These are phyloP conservation scores for Leishmania arabica DNA, from an alignment of 208 protist species.

Conservation along the genomic window DNA sequence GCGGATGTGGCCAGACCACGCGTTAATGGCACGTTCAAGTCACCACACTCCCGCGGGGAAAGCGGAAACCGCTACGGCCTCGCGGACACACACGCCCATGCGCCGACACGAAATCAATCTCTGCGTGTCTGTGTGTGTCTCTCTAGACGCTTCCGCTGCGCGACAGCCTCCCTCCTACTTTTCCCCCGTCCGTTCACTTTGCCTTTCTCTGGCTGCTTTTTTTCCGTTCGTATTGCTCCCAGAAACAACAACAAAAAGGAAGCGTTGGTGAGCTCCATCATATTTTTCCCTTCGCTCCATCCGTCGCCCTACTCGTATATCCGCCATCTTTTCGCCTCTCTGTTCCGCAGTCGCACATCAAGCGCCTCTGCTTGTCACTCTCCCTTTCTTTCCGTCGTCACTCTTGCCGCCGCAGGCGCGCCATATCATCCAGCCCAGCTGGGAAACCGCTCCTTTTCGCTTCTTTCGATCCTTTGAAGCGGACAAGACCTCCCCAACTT, in stretches of 20 bases:
- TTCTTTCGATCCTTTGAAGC: neutral
- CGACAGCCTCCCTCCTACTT: neutral
- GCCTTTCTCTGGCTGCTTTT: neutral
- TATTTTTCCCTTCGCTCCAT: neutral
- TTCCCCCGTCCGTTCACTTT: neutral
- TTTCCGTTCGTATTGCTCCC: too few relatives aligned
- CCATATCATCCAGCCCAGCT: neutral
- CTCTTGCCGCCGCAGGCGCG: neutral
- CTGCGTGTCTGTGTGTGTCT: neutral
- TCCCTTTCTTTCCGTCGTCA: neutral
- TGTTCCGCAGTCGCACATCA: neutral
- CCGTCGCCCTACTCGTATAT: neutral
- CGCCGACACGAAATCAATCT: neutral
- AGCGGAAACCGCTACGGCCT: neutral
- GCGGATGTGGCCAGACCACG: neutral
- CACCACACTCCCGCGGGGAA: neutral
- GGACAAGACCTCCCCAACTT: neutral
- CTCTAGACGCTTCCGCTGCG: neutral
- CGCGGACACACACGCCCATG: neutral
- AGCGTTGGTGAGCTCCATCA: neutral
- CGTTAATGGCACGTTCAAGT: neutral
- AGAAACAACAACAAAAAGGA: neutral
- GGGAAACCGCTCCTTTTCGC: neutral
- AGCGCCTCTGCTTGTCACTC: neutral
- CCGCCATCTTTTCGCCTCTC: neutral